Conservation (phyloP, 257 asterid species). For the Solanum peruvianum region DNA sequence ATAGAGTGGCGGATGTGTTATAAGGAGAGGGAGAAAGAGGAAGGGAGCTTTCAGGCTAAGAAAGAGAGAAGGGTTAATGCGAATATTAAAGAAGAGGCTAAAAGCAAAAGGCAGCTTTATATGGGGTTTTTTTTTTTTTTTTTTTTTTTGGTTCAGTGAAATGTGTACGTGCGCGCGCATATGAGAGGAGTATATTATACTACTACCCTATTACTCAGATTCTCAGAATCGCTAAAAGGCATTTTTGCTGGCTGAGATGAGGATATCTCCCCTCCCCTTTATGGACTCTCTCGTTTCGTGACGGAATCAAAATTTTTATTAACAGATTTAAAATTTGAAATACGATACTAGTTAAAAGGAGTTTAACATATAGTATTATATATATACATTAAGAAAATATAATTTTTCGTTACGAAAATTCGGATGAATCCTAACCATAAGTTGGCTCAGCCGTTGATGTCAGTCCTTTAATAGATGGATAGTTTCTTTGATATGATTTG, state of each 20-base stretch:
- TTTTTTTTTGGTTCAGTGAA: background rate
- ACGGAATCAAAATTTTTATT: too few relatives aligned
- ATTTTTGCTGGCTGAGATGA: background rate
- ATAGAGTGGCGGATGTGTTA: background rate
- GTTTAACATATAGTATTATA: too few relatives aligned
- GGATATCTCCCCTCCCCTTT: too few relatives aligned
- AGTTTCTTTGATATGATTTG: too few relatives aligned
- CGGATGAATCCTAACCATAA: too few relatives aligned
- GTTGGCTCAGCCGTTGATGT: background rate
- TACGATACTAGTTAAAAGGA: too few relatives aligned
- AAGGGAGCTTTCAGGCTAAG: background rate
- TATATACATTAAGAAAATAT: too few relatives aligned
- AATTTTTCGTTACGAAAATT: background rate
- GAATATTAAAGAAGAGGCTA: background rate
- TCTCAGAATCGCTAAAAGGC: background rate
- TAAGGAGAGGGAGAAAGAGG: background rate
- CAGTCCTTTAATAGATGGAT: too few relatives aligned
- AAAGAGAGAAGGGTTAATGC: background rate
- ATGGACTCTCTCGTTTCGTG: too few relatives aligned
- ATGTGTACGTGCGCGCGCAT: background rate
- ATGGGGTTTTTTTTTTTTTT: background rate
- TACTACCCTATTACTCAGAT: background rate
- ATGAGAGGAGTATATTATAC: background rate
- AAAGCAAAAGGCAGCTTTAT: background rate
- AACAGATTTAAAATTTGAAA: too few relatives aligned